phyloP scores from a whole-genome alignment of 2,329 filamentous ascomycete genomes.

The Trichoderma sp. region DNA sequence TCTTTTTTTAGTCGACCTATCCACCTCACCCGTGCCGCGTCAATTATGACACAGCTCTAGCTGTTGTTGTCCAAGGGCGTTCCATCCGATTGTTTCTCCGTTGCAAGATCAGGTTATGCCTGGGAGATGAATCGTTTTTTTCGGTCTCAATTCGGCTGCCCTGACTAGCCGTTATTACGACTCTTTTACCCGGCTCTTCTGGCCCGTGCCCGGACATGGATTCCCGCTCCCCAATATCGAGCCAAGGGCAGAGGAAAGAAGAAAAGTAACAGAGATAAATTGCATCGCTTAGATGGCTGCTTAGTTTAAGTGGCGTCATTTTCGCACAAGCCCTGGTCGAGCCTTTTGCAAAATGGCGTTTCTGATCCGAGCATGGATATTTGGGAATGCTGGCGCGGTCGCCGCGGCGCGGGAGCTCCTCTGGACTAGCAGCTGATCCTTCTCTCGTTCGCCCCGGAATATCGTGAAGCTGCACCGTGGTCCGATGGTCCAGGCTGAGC shows the following conservation, averaged over 20 bases:
- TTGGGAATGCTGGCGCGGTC: constrained; percentile 5
- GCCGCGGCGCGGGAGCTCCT: constrained; percentile 7
- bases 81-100: constrained; percentile 8
- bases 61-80: background rate
- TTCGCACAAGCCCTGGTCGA: constrained; percentile 4
- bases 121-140: constrained; percentile 12
- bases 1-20: constrained; percentile 19
- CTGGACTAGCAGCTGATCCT: constrained; percentile 7
- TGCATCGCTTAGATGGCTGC: constrained; percentile 20
- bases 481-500: background rate
- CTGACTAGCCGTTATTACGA: constrained; percentile 22
- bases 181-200: constrained; percentile 16
- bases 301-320: constrained; percentile 23
- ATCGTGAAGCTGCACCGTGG: constrained; percentile 1
- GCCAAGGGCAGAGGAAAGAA: background rate
- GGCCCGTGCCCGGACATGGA: constrained; percentile 17
- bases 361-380: constrained; percentile 24
- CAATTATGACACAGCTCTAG: constrained; percentile 9
- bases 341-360: constrained; percentile 14
- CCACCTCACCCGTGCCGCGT: constrained; percentile 4
- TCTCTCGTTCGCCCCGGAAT: background rate
- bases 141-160: constrained; percentile 24
- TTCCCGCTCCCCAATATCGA: constrained; percentile 10
- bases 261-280: constrained; percentile 18
- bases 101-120: constrained; percentile 16